A percentile compares a stretch with the other conserved stretches of the same genome.
Conservation (phyloP, 345 rosid species). For the Mercurialis annua region DNA sequence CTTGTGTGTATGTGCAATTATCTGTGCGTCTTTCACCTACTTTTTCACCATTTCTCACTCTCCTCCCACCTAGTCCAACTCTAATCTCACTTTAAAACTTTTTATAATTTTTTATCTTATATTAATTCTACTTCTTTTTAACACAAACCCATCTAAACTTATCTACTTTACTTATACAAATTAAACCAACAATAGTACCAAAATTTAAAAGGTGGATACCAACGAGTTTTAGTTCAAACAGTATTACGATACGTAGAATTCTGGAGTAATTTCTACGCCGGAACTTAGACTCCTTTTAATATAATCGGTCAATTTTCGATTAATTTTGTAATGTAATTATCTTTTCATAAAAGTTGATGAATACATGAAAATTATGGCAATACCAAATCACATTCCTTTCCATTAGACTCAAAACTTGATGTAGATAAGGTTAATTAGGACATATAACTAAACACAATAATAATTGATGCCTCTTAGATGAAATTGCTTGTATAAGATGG, state of each 20-base stretch:
- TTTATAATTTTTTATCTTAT: slow-evolving; percentile 1
- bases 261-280: too few relatives aligned
- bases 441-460: slow-evolving; percentile 18
- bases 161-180: slow-evolving; percentile 3
- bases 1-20: slow-evolving; percentile 15
- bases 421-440: neutral
- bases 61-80: slow-evolving; percentile 20
- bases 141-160: slow-evolving; percentile 9
- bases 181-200: neutral
- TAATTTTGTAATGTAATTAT: too few relatives aligned
- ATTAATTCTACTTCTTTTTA: too few relatives aligned
- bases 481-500: slow-evolving; percentile 21
- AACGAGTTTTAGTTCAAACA: too few relatives aligned
- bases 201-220: too few relatives aligned
- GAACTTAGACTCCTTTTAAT: too few relatives aligned
- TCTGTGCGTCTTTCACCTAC: slow-evolving; percentile 36
- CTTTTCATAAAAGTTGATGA: too few relatives aligned
- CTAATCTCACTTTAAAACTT: slow-evolving; percentile 28
- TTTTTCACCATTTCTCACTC: slow-evolving; percentile 29
- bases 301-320: too few relatives aligned
- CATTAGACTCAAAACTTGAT: neutral
- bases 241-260: too few relatives aligned
- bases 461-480: slow-evolving; percentile 1
- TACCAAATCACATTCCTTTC: too few relatives aligned
- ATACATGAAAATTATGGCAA: too few relatives aligned